A percentile compares a stretch with the other conserved stretches of the same genome.
Evolutionary conservation across 805 yeast genomes (phyloP).

Genomic region (Saccharomyces kudriavzevii): DNA sequence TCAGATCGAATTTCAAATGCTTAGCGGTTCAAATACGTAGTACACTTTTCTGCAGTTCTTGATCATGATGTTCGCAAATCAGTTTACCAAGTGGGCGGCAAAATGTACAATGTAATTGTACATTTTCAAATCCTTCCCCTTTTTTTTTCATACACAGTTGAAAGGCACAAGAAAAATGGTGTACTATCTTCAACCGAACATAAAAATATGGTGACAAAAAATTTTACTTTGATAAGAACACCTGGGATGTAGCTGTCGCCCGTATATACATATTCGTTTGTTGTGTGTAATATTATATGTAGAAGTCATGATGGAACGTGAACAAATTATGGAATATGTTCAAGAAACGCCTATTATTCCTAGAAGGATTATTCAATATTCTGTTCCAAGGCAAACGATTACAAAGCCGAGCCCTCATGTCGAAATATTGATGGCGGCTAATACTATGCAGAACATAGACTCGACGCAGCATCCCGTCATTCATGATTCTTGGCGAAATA

Average conservation of each 20-base stretch:
- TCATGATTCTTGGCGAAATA: background rate
- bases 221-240: too few relatives aligned
- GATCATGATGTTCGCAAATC: background rate
- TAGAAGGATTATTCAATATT: background rate
- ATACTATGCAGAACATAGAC: background rate
- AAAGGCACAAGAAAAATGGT: background rate
- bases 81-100: background rate
- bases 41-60: background rate
- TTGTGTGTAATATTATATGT: background rate
- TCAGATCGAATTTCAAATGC: too few relatives aligned
- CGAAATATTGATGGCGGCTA: background rate
- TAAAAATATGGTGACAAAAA: background rate
- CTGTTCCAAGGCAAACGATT: background rate
- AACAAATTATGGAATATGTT: background rate
- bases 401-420: background rate
- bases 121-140: background rate
- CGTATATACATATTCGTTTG: too few relatives aligned
- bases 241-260: too few relatives aligned
- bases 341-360: background rate
- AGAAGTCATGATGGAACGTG: background rate
- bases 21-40: too few relatives aligned
- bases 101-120: background rate
- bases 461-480: background rate
- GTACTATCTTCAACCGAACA: background rate
- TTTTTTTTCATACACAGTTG: background rate